Evolutionary conservation across 1,284 basidiomycete genomes (phyloP), one percentile per base, ranked within the genome.

Genomic region (Cryptococcus jaspeensis): DNA sequence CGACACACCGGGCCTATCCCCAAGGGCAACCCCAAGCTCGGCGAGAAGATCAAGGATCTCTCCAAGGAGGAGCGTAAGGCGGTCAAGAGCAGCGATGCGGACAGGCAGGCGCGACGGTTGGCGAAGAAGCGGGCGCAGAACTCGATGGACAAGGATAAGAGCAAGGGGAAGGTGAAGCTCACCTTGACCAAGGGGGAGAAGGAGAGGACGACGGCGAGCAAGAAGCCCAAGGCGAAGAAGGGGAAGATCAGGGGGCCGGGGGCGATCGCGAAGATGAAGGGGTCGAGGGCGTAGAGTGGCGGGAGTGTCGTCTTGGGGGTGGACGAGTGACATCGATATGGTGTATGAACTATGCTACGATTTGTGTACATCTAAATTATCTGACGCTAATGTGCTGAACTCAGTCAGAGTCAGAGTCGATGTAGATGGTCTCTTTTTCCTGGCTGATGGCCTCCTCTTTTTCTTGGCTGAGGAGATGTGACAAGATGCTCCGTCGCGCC

Each of bases 41-140:
- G 92, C 5, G 83, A 84, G 60, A 86, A 86, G 70, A 79, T 96
- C 42, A 84, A 83, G 35, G 81, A 84, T 48, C 78, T 95, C 38
- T 83, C 87, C n/a, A 93, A 93, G 75, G 87, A 90, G 12, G 88
- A 88, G 61, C 84, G 93, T 56, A 95, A 94, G 79, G 80, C 83
- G 43, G 84, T 81, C 65, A 97, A 97, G 78, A 81, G 85, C 0
- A 69, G 82, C 16, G 88, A 96, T 69, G 81, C 85, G 0, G 88
- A 89, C 53, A 85, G 93, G 42, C 81, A 91, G 45, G 88, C 87
- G 42, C 80, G 93, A 51, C 82, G 93, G 51, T 72, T 93, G 69
- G 90, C 90, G 46, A 96, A 96, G 84, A 94, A 94, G 79, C 87
- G 88, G 77, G 80, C 84, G 49, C 66, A 66, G 47, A 52, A 60